Evolutionary conservation across 108 stramenopile species (phyloP), one percentile per base, ranked within the genome.

Genomic region (Cyclotella cryptica): DNA sequence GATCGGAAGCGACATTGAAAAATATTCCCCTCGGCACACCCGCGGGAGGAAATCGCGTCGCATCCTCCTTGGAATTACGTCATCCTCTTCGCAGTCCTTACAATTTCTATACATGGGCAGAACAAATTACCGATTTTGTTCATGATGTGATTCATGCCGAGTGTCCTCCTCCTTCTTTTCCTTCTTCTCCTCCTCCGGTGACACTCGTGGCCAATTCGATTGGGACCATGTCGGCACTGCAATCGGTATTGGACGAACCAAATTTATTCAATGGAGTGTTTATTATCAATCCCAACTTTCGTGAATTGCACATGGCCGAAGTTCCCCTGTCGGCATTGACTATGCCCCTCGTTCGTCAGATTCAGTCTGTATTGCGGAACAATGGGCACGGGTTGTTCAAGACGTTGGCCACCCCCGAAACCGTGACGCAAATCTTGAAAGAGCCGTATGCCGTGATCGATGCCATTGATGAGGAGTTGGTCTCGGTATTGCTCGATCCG

Each of bases 31-130:
- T 95, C 19, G 93, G 93, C 15, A 91, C 89, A 8, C 58, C 89
- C 15, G 45, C 75, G 7, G 81, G 85, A 49, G 91, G 91, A 26
- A 63, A 81, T 64, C 80, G 77, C 12, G 59, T 65, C 10, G 77
- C 85, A 3, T 61, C 71, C 2, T 68, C 83, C 49, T 82, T 94
- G 43, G 92, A 93, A 7, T 71, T 92, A 51, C 63, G 83, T 12
- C 94, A 95, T 83, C 94, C 94, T 13, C 65, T 85, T 1, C 19
- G 69, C 0, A 87, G 85, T 61, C 88, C 91, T 22, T 98, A 96
- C 85, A 95, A 96, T 63, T 98, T 98, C 71, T 96, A 89, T 63
- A 98, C 93, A 6, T 98, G 97, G 97, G 78, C 88, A 28, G 88
- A 96, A 42, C 88, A 94, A 53, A 66, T 96, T 39, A 67, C 79